phyloP scores from a whole-genome alignment of 345 rosid genomes.

The Dovyalis caffra region DNA sequence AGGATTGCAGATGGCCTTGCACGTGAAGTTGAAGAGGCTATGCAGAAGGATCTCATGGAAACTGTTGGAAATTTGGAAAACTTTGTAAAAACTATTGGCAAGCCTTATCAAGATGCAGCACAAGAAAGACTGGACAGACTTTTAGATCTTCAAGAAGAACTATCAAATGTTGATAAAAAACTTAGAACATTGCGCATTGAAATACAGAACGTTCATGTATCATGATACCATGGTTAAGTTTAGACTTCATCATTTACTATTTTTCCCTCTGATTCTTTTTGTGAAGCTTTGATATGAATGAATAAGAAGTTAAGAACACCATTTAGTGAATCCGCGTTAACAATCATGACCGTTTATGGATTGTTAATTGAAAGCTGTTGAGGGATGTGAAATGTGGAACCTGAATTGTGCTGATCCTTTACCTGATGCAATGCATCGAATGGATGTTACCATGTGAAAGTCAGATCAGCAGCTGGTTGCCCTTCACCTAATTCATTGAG shows the following conservation, averaged over 20 bases:
- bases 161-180: conserved; percentile 45
- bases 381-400: not conserved
- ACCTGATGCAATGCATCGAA: not conserved
- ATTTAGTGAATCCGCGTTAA: not conserved
- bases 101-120: conserved; percentile 80
- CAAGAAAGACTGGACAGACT: conserved; percentile 58
- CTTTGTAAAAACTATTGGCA: conserved; percentile 55
- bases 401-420: not conserved
- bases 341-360: not conserved
- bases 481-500: not conserved
- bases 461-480: not conserved
- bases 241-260: not conserved
- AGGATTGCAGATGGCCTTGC: conserved; percentile 62
- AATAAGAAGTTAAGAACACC: not conserved
- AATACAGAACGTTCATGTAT: conserved; percentile 78
- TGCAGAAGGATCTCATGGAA: conserved; percentile 78
- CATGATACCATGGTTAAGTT: conserved; percentile 10
- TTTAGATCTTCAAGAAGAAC: conserved; percentile 46
- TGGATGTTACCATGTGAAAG: not conserved
- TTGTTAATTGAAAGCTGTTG: not conserved
- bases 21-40: conserved; percentile 75
- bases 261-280: not conserved
- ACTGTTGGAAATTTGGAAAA: conserved; percentile 45
- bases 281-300: not conserved
- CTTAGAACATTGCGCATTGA: conserved; percentile 55